A percentile compares a stretch with the other conserved stretches of the same genome.
phyloP scores from a whole-genome alignment of 345 rosid genomes.

The Salix viminalis region DNA sequence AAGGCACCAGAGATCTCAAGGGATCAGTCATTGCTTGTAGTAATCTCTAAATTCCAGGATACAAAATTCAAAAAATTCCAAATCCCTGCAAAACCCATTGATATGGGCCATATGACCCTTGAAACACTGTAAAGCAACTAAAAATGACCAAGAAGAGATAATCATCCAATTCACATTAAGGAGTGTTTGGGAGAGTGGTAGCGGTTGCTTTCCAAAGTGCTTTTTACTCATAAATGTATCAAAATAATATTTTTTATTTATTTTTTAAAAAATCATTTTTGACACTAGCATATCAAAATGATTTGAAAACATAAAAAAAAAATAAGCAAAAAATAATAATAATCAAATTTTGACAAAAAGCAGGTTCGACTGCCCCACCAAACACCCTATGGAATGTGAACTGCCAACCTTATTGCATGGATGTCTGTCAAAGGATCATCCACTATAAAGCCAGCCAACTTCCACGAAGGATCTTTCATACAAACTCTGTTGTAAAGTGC shows the following conservation, averaged over 20 bases:
- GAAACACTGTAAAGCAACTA: background rate
- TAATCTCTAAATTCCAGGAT: background rate
- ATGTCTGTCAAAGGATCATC: slow-evolving; percentile 86
- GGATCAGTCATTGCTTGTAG: background rate
- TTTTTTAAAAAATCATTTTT: too few species aligned
- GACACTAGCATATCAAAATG: too few species aligned
- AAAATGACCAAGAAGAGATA: background rate
- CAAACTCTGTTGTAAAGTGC: slow-evolving; percentile 82
- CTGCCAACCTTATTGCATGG: slow-evolving; percentile 56
- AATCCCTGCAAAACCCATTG: background rate
- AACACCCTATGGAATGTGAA: background rate
- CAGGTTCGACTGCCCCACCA: too few species aligned
- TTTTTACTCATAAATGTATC: too few species aligned
- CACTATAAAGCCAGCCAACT: slow-evolving; percentile 86
- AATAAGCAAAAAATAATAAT: too few species aligned
- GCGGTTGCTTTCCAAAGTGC: too few species aligned
- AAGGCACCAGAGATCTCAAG: background rate
- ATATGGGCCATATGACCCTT: background rate
- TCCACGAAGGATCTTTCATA: slow-evolving; percentile 81
- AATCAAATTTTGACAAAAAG: too few species aligned
- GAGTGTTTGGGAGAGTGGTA: too few species aligned
- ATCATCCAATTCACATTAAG: slow-evolving; percentile 1
- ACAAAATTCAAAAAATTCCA: too few species aligned
- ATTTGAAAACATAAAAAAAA: too few species aligned
- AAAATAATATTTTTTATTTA: too few species aligned